Percentiles rank a stretch among this genome's conserved stretches.
Conservation (phyloP, 352 stramenopile genomes). For the Pythium aquatile region DNA sequence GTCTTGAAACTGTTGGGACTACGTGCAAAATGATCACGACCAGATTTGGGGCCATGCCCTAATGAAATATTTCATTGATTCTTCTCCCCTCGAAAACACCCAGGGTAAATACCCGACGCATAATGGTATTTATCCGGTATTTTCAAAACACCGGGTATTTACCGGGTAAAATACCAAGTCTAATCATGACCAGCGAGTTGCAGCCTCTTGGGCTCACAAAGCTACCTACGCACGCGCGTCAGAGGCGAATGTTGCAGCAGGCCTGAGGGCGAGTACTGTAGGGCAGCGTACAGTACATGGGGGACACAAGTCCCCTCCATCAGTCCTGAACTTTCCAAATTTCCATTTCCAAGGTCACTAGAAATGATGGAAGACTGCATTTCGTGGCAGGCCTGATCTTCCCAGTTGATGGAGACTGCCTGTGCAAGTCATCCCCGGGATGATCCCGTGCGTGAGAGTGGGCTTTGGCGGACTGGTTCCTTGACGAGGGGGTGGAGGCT, state of each 20-base stretch:
- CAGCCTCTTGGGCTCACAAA: background rate
- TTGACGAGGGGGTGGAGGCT: background rate
- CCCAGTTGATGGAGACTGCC: background rate
- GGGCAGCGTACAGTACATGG: background rate
- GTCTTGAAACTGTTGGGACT: too few relatives aligned
- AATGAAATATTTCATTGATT: too few relatives aligned
- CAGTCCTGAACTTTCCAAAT: background rate
- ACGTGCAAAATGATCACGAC: too few relatives aligned
- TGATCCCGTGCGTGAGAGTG: background rate
- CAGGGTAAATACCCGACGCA: too few relatives aligned
- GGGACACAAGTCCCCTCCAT: background rate
- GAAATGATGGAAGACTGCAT: background rate
- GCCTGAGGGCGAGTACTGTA: background rate
- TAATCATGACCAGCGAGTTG: too few relatives aligned
- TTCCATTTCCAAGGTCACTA: background rate
- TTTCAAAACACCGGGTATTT: too few relatives aligned
- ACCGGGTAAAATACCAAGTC: too few relatives aligned
- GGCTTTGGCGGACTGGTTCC: background rate
- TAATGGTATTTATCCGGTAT: too few relatives aligned
- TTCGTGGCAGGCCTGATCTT: background rate
- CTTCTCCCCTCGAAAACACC: too few relatives aligned
- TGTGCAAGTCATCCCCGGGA: background rate
- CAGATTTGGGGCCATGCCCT: too few relatives aligned
- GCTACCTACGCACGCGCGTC: conserved; percentile 6
- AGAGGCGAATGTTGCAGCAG: conserved; percentile 10